These are phyloP conservation scores for Aspergillus homomorphus DNA, from an alignment of 495 filamentous ascomycete species.

Conservation along the genomic window DNA sequence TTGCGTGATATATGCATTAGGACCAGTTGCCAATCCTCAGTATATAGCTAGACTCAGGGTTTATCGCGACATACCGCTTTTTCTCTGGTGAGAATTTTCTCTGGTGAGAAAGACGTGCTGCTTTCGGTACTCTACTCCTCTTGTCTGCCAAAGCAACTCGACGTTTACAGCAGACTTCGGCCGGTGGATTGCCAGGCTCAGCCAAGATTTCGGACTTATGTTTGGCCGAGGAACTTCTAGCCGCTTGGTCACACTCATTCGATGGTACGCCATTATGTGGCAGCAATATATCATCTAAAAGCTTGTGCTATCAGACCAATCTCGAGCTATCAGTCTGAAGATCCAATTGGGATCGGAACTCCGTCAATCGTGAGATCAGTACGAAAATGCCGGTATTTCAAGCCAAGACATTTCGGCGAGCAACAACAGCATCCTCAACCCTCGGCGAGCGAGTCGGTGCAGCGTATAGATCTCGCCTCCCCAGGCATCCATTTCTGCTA, in stretches of 20 bases:
- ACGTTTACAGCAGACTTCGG: slow-evolving; percentile 9
- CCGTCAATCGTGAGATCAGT: background rate
- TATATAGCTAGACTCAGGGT: background rate
- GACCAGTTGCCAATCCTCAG: background rate
- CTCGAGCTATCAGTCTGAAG: too few relatives aligned
- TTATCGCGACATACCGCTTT: background rate
- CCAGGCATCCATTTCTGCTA: slow-evolving; percentile 79
- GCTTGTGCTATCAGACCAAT: too few relatives aligned
- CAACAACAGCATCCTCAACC: slow-evolving; percentile 46
- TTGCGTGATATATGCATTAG: background rate
- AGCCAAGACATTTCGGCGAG: slow-evolving; percentile 64
- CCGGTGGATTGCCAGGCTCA: slow-evolving; percentile 8
- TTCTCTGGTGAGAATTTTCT: too few relatives aligned
- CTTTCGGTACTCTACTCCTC: background rate
- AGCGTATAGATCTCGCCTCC: slow-evolving; percentile 67
- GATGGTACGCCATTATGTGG: background rate
- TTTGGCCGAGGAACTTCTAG: slow-evolving; percentile 13
- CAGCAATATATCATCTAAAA: background rate
- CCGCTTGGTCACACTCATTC: background rate
- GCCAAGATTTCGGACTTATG: slow-evolving; percentile 15
- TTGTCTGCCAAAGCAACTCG: slow-evolving; percentile 10
- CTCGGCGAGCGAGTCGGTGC: slow-evolving; percentile 63
- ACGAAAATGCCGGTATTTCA: slow-evolving; percentile 67
- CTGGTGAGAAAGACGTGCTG: background rate
- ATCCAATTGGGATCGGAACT: background rate